Evolutionary conservation across 129 eudicot species (phyloP), one percentile per base, ranked within the genome.

Genomic region (Escallonia herrerae): DNA sequence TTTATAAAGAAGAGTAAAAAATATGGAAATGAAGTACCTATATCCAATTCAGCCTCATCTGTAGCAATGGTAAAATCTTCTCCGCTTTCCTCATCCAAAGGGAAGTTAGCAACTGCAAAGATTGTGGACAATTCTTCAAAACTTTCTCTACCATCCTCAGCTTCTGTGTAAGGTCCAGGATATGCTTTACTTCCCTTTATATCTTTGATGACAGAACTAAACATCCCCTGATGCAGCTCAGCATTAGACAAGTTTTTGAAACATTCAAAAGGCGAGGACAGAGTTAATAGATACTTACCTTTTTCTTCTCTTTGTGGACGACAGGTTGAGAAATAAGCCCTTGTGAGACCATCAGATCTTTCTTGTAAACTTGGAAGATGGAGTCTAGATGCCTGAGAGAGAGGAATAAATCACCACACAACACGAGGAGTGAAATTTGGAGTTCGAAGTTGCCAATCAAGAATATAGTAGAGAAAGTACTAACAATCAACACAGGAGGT

Each of bases 251-350:
- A 47, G 38, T 59, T 37, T 40, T 58, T 53, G 13, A 22, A 22
- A 53, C 33, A 3, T 15, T 12, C 58, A 58, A 58, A 15, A 33
- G 12, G 49, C 7, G 62, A 74, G 42, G 44, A 3, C 41, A 66
- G 10, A 58, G 53, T 54, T 15, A 8, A 65, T n/a, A 22, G 47
- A 47, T 10, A 52, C 15, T 40, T 72, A 93, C 98, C 96, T 89
- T 94, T 70, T 89, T 94, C 86, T 89, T 94, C 78, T 94, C 93
- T 82, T 94, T 89, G 60, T 71, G 87, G 69, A 70, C 39, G 49
- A 44, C 69, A 45, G 74, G 81, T 6, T 80, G 76, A 53, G 89
- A 58, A 65, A 60, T 63, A 44, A 62, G 38, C 47, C 72, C 85
- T 66, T 79, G 77, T 68, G 78, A 65, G 74, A 72, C 69, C 37